phyloP scores from a whole-genome alignment of 2,329 filamentous ascomycete species.

The Ilyonectria destructans region DNA sequence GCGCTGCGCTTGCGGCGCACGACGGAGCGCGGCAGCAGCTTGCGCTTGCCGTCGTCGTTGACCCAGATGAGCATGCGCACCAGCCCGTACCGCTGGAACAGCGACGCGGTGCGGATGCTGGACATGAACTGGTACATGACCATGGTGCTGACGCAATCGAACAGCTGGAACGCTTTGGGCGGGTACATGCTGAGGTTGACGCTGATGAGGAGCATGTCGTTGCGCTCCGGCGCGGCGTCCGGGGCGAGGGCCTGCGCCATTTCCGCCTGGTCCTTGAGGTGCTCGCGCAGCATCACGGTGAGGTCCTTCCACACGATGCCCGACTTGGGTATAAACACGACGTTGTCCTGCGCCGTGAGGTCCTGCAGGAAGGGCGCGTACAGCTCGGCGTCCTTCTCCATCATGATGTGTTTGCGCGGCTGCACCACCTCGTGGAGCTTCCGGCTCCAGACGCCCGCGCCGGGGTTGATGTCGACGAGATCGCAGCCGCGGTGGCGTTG shows the following conservation, averaged over 20 bases:
- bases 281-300: slow-evolving; percentile 64
- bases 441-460: slow-evolving; percentile 82
- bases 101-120: slow-evolving; percentile 69
- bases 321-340: slow-evolving; percentile 68
- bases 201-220: slow-evolving; percentile 82
- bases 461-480: slow-evolving; percentile 90
- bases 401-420: slow-evolving; percentile 86
- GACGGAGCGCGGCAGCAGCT: slow-evolving; percentile 74
- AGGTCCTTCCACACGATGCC: slow-evolving; percentile 76
- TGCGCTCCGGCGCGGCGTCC: slow-evolving; percentile 65
- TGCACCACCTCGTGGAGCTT: slow-evolving; percentile 83
- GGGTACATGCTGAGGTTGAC: slow-evolving; percentile 76
- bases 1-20: slow-evolving; percentile 70
- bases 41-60: slow-evolving; percentile 69
- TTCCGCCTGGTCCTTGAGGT: slow-evolving; percentile 70
- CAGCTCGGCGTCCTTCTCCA: slow-evolving; percentile 77
- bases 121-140: slow-evolving; percentile 75
- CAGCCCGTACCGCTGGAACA: slow-evolving; percentile 83
- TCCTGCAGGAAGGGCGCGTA: slow-evolving; percentile 76
- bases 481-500: slow-evolving; percentile 83
- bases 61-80: slow-evolving; percentile 86
- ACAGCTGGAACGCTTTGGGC: slow-evolving; percentile 65
- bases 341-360: slow-evolving; percentile 66
- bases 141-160: slow-evolving; percentile 71
- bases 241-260: slow-evolving; percentile 41